Evolutionary conservation across 257 asterid species (phyloP).

Genomic region (Salvia rosmarinus): DNA sequence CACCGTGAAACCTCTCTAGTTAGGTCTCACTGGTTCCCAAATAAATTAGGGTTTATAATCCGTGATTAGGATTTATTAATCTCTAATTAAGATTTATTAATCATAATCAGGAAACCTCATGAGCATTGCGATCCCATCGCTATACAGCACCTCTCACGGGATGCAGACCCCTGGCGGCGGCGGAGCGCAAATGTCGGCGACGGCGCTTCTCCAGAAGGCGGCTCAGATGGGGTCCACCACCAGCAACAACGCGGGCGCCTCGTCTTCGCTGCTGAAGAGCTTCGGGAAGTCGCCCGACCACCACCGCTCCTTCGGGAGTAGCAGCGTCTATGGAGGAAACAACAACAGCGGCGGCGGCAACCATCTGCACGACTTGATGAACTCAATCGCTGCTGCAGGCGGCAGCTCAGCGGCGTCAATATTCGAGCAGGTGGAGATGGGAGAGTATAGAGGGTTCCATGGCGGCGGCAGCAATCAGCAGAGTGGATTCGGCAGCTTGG

Average conservation of each 20-base stretch:
- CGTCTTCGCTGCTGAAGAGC: constrained; percentile 54
- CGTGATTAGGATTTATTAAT: no score
- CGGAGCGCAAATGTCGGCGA: constrained; percentile 68
- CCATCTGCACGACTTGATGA: constrained; percentile 55
- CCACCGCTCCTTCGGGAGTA: constrained; percentile 30
- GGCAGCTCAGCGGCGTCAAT: constrained; percentile 37
- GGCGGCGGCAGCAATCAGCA: constrained; percentile 3
- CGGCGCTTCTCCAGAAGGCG: constrained; percentile 82
- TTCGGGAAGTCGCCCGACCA: constrained; percentile 44
- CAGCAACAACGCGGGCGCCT: constrained; percentile 39
- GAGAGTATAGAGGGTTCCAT: constrained; percentile 39
- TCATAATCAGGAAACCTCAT: constrained; percentile 49
- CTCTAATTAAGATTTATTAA: neutral
- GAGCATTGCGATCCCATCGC: constrained; percentile 60
- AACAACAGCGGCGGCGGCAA: constrained; percentile 31
- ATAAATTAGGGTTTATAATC: no score
- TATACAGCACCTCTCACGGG: constrained; percentile 53
- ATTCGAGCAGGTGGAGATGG: constrained; percentile 39
- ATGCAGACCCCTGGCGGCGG: constrained; percentile 32
- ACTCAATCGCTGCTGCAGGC: constrained; percentile 33
- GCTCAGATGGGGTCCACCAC: constrained; percentile 69
- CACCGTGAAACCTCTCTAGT: no score
- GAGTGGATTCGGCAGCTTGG: constrained; percentile 45
- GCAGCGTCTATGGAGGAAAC: constrained; percentile 27
- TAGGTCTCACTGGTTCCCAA: no score